Evolutionary conservation across 306 rosid genomes (phyloP), one percentile per base, ranked within the genome.

Genomic region (Biancaea sappan): DNA sequence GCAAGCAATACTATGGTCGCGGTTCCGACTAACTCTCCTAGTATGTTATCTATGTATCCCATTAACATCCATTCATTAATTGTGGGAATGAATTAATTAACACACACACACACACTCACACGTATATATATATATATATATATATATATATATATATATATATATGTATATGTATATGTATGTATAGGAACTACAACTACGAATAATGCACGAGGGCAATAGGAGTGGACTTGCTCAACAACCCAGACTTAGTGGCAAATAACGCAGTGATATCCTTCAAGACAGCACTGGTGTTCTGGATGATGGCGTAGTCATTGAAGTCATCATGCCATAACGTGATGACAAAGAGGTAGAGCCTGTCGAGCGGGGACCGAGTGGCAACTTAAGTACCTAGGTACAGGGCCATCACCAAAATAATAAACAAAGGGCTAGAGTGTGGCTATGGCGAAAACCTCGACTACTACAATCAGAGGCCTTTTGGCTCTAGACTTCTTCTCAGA

Each of bases 271-370:
- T 88, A 31, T 81, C 91, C 0, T 91, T 91, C 85, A 88, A 81
- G 81, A 81, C 91, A 1, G 93, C 96, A 0, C 13, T 91, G 1
- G 88, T 94, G 94, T 91, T 88, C 79, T 88, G 93, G 96, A 83
- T 91, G 93, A 91, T 90, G 0, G 71, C 84, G 0, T 92, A 88
- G 28, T 83, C 71, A 10, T 84, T 82, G 5, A 88, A 83, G 72
- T 93, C 93, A 0, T 91, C 96, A 0, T 74, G 89, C 66, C 96
- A 88, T 19, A 77, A 88, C 71, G 90, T 88, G 35, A 88, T 88
- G 44, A 74, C 75, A 0, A 84, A 82, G 0, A 35, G 48, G 13
- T 88, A 92, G 93, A 75, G 8, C 9, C 90, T 92, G 0, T 88
- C 92, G 0, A 6, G 15, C 0, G 79, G 62, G 0, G 96, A 90